phyloP scores from a whole-genome alignment of 2,329 filamentous ascomycete species.

The Byssochlamys sp. region DNA sequence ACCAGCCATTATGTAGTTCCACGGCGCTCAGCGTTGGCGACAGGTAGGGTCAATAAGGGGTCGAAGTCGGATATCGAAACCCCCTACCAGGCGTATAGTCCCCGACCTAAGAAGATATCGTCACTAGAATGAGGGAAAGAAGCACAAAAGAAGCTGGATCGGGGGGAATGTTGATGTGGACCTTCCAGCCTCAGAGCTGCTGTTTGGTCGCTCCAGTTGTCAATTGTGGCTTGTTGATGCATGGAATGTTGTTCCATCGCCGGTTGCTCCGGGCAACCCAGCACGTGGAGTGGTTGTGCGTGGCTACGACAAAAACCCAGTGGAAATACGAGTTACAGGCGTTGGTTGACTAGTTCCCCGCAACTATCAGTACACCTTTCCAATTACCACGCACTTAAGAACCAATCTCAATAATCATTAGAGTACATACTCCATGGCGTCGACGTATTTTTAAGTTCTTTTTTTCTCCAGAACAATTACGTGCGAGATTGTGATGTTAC shows the following conservation, averaged over 20 bases:
- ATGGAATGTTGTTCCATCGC: slow-evolving; percentile 15
- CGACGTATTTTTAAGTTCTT: too few species aligned
- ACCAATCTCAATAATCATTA: too few species aligned
- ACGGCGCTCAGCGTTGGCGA: background rate
- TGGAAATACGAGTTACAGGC: background rate
- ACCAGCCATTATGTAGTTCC: slow-evolving; percentile 28
- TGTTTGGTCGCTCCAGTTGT: slow-evolving; percentile 16
- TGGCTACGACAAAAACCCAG: background rate
- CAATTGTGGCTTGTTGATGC: slow-evolving; percentile 14
- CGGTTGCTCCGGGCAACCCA: slow-evolving; percentile 27
- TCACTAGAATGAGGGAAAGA: slow-evolving; percentile 4
- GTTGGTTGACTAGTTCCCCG: background rate
- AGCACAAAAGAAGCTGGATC: slow-evolving; percentile 5
- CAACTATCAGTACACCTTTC: background rate
- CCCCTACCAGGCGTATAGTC: background rate
- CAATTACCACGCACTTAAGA: background rate
- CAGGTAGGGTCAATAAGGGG: slow-evolving; percentile 2
- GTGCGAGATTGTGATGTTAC: too few species aligned
- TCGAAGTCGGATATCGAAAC: background rate
- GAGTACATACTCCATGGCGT: too few species aligned
- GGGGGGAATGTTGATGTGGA: slow-evolving; percentile 24
- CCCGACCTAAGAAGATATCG: background rate
- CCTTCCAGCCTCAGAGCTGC: slow-evolving; percentile 11
- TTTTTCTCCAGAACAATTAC: too few species aligned
- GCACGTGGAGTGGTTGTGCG: background rate